Conservation (phyloP, 2,329 filamentous ascomycete species). For the Monosporascus sp. region DNA sequence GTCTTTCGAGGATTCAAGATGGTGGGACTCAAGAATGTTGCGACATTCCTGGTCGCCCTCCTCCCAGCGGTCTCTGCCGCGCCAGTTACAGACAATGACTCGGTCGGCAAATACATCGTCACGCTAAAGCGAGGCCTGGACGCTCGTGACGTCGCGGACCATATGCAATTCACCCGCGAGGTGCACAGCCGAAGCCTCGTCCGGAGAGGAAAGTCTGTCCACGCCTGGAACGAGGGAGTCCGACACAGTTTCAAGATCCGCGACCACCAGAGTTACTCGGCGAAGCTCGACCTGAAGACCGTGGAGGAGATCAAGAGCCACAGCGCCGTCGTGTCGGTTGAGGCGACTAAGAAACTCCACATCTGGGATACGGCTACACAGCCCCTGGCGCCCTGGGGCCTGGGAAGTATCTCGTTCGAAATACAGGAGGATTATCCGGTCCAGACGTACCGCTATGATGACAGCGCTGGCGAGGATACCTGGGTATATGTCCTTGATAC, state of each 20-base stretch:
- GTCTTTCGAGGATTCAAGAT: not conserved
- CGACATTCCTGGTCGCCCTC: not conserved
- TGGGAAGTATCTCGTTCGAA: not conserved
- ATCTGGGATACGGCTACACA: not conserved
- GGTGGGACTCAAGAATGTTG: not conserved
- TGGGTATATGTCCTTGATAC: not conserved
- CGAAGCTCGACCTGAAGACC: not conserved
- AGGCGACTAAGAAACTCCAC: not conserved
- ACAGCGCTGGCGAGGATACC: not conserved
- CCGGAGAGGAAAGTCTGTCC: not conserved
- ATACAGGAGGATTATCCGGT: not conserved
- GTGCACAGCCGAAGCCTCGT: not conserved
- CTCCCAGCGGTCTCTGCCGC: not conserved
- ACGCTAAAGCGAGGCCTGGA: not conserved
- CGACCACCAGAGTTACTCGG: constrained; percentile 1
- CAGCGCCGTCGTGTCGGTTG: not conserved
- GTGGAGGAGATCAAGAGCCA: not conserved
- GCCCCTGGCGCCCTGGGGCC: not conserved
- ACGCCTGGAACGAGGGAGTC: not conserved
- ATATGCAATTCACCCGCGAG: constrained; percentile 1
- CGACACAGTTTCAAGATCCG: not conserved
- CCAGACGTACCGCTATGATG: not conserved
- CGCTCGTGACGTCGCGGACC: not conserved
- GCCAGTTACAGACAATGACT: not conserved
- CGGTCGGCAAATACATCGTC: not conserved